phyloP scores from a whole-genome alignment of 2,329 filamentous ascomycete genomes.

The Pestalotiopsis sp. region DNA sequence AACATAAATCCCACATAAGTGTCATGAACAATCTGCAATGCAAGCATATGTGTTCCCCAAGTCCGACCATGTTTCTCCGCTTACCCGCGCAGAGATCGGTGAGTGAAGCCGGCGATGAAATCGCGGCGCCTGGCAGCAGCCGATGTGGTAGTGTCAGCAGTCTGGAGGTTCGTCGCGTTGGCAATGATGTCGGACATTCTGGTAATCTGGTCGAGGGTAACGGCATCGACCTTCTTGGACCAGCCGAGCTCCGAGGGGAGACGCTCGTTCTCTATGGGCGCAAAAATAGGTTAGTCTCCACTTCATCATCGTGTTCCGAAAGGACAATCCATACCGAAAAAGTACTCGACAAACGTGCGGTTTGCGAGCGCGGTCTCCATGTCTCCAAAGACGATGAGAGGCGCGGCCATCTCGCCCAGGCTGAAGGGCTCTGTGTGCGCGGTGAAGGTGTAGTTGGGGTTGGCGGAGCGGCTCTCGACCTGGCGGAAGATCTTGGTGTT shows the following conservation, averaged over 20 bases:
- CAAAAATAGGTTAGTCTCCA: too few species aligned
- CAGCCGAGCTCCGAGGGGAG: slow-evolving; percentile 11
- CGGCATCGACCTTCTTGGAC: slow-evolving; percentile 9
- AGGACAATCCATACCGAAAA: slow-evolving; percentile 51
- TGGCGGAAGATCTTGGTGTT: slow-evolving; percentile 48
- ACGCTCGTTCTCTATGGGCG: slow-evolving; percentile 12
- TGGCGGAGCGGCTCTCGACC: slow-evolving; percentile 43
- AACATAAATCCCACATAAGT: too few species aligned
- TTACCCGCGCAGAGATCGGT: background rate
- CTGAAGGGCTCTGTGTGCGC: slow-evolving; percentile 44
- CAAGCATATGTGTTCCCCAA: too few species aligned
- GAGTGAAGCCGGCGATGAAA: background rate
- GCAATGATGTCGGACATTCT: background rate
- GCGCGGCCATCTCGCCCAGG: slow-evolving; percentile 52
- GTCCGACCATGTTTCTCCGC: background rate
- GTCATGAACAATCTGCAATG: too few species aligned
- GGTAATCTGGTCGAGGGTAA: background rate
- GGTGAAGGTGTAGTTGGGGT: slow-evolving; percentile 52
- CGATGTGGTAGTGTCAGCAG: background rate
- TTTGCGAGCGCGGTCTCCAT: slow-evolving; percentile 40
- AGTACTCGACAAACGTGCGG: slow-evolving; percentile 43
- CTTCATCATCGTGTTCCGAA: too few species aligned
- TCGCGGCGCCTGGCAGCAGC: background rate
- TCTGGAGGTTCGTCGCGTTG: slow-evolving; percentile 5
- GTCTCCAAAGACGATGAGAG: slow-evolving; percentile 53